Evolutionary conservation across 495 filamentous ascomycete species (phyloP), one percentile per base, ranked within the genome.

Genomic region (Xylaria acuta): DNA sequence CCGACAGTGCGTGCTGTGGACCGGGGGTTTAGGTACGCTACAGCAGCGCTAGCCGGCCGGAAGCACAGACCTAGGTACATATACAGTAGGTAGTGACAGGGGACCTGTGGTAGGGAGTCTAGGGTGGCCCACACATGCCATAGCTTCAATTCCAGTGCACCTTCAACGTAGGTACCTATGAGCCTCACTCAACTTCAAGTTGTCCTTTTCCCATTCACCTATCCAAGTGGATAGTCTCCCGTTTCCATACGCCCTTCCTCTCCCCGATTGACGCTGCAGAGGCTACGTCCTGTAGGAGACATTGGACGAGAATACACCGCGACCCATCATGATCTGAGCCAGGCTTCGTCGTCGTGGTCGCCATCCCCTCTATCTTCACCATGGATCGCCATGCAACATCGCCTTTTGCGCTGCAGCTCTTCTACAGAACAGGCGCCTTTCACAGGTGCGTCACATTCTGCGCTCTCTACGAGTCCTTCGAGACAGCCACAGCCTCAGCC

Each of bases 321-420:
- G 34, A 53, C 58, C 16, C 68, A 62, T 14, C 56, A 70, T 70
- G 68, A 70, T 30, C 68, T 70, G 20, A 53, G 34, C 43, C 32
- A 53, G 12, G 45, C 56, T 27, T n/a, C 32, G n/a, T 59, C 25
- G 53, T 43, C 32, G 40, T 12, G 22, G 66, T 59, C 36, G 22
- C 36, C 11, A 43, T 43, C 40, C 64, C 8, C 32, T 38, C 32
- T 0, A 18, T 38, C 18, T 11, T 25, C 32, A 94, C 82, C 89
- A 94, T 78, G 89, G 70, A 79, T 60, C 94, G 83, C 64, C 69
- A 73, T 58, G 85, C 88, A 51, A 94, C 91, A 41, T 90, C 92
- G 2, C 96, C 96, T 49, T 97, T 98, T 84, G 90, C 95, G 77
- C 86, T 99, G 20, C 95, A 93, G 79, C 89, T 98, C 75, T 97